Evolutionary conservation across 2,329 filamentous ascomycete species (phyloP), one percentile per base, ranked within the genome.

Genomic region (Podosphaera aphanis): DNA sequence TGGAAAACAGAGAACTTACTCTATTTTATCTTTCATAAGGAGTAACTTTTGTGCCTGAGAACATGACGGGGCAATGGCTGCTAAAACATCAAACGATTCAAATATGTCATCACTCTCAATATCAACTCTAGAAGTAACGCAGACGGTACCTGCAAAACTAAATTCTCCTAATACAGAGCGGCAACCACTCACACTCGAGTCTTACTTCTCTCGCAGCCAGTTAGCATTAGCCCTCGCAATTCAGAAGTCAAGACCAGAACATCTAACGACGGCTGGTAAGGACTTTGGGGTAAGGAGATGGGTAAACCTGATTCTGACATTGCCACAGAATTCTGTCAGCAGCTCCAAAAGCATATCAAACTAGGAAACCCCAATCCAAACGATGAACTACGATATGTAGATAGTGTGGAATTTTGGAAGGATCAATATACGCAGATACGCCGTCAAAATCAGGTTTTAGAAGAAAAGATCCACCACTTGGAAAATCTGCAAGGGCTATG

Each of bases 391-490:
- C 52, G 52, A n/a, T 52, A 54, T 46, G 36, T 57, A 42, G 56
- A 57, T 45, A 51, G 48, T n/a, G 33, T 40, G 1, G 52, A 52
- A 41, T 56, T 55, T 46, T 58, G 56, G 56, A 56, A 52, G 39
- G 52, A 55, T 25, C 52, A 54, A 43, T 58, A 52, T 19, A 31
- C 44, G 2, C 51, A 40, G 11, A 39, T 55, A 25, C 41, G 51
- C 37, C 19, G 35, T 15, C 52, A 58, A 38, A 56, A 54, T 37
- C 50, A 50, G 25, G 40, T 8, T 20, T 49, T 57, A 1, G 49
- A 56, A n/a, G 48, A 50, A n/a, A 51, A 51, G 33, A 16, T 57
- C 20, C 42, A 43, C 25, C 39, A 40, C 16, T 25, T 53, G 15
- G 49, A 53, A 20, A 48, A 53, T 29, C 45, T 48, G 10, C 46